phyloP scores from a whole-genome alignment of 345 rosid species.

The Brassica incana region DNA sequence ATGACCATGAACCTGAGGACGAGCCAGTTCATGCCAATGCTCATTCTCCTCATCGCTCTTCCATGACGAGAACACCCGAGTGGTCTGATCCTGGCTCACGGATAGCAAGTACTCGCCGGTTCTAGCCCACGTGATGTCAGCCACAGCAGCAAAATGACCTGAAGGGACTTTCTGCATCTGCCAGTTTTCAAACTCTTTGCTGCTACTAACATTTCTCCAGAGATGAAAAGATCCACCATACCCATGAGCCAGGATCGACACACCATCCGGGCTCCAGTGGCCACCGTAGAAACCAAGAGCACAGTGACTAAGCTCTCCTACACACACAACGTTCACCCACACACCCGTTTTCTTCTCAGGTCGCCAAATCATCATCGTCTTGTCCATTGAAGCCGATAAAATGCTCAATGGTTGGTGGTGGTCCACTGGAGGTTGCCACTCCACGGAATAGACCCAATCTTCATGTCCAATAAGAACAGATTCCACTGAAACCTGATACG shows the following conservation, averaged over 20 bases:
- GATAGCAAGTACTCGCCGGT: conserved; percentile 73
- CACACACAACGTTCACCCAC: conserved; percentile 97
- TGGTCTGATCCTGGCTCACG: conserved; percentile 93
- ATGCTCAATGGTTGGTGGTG: conserved; percentile 69
- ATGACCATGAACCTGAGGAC: conserved; percentile 98
- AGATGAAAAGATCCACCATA: conserved; percentile 91
- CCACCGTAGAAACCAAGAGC: conserved; percentile 98
- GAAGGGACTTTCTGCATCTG: conserved; percentile 85
- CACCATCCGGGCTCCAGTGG: conserved; percentile 79
- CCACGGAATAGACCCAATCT: conserved; percentile 97
- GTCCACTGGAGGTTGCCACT: conserved; percentile 80
- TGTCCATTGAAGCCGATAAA: conserved; percentile 95
- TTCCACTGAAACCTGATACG: conserved; percentile 89
- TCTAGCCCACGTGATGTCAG: conserved; percentile 82
- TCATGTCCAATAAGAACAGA: conserved; percentile 95
- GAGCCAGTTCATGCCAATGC: conserved; percentile 88
- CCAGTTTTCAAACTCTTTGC: conserved; percentile 63
- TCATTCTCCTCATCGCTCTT: conserved; percentile 45
- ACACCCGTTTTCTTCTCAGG: conserved; percentile 84
- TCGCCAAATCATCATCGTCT: conserved; percentile 98
- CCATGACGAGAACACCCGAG: conserved; percentile 87
- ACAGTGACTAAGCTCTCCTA: conserved; percentile 94
- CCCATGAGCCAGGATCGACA: conserved; percentile 82
- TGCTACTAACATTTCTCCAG: conserved; percentile 72
- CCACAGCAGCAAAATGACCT: conserved; percentile 84